Percentiles rank a stretch among this genome's conserved stretches.
Evolutionary conservation across 352 stramenopile genomes (phyloP).

Genomic region (Phytophthora pisi): DNA sequence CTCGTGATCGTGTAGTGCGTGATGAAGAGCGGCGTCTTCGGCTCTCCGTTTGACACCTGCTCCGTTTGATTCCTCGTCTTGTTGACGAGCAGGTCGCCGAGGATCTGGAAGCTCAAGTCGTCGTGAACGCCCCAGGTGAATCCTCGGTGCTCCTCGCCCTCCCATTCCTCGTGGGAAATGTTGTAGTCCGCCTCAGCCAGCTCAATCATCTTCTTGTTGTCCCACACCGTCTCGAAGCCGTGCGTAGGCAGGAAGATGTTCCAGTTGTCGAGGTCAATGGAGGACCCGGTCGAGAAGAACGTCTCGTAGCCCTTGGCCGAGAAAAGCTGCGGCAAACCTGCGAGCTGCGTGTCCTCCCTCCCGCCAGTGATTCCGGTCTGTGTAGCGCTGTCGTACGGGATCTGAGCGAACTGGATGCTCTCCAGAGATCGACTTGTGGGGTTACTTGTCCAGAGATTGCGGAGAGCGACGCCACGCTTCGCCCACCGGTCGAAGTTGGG

Average conservation of each 20-base stretch:
- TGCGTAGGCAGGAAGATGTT: slow-evolving; percentile 53
- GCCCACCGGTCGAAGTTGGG: slow-evolving; percentile 56
- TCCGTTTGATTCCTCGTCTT: slow-evolving; percentile 42
- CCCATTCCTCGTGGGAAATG: slow-evolving; percentile 44
- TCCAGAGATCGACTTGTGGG: slow-evolving; percentile 50
- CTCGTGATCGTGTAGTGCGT: slow-evolving; percentile 70
- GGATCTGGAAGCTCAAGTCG: slow-evolving; percentile 50
- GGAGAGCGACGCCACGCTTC: slow-evolving; percentile 49
- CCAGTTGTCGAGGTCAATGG: slow-evolving; percentile 53
- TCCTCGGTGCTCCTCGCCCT: slow-evolving; percentile 12
- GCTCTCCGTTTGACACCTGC: slow-evolving; percentile 14
- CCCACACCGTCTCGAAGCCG: slow-evolving; percentile 53
- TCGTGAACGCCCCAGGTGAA: slow-evolving; percentile 56
- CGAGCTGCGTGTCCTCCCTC: slow-evolving; percentile 1
- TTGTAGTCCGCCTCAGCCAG: slow-evolving; percentile 38
- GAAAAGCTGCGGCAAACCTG: slow-evolving; percentile 2
- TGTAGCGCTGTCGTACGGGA: slow-evolving; percentile 1
- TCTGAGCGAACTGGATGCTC: not conserved
- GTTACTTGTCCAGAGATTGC: slow-evolving; percentile 63
- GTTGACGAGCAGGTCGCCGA: slow-evolving; percentile 54
- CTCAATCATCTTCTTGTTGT: slow-evolving; percentile 39
- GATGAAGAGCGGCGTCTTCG: slow-evolving; percentile 51
- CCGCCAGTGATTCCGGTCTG: not conserved
- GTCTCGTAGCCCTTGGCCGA: slow-evolving; percentile 4
- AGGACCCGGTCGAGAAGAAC: slow-evolving; percentile 43